phyloP scores from a whole-genome alignment of 371 early-diverging fungal species.

The Mortierella sp. region DNA sequence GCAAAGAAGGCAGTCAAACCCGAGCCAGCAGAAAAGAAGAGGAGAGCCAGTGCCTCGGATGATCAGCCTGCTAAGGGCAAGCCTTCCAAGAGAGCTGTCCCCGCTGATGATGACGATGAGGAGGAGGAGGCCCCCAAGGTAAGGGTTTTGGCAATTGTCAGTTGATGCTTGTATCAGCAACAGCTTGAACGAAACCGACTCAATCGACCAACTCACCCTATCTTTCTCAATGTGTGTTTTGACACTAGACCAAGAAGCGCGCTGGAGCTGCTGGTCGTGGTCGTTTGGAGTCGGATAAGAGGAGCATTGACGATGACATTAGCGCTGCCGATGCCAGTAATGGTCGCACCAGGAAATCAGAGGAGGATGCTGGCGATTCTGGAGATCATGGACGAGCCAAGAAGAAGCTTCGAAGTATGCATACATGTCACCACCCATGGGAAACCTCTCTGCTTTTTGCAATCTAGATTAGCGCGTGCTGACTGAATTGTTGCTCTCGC shows the following conservation, averaged over 20 bases:
- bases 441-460: not conserved
- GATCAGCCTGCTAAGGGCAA: constrained; percentile 36
- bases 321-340: constrained; percentile 21
- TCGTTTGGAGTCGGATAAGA: constrained; percentile 44
- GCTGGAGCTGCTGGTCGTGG: constrained; percentile 21
- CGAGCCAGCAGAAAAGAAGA: constrained; percentile 47
- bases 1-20: constrained; percentile 30
- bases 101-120: constrained; percentile 30
- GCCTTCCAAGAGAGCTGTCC: constrained; percentile 31
- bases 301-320: constrained; percentile 48
- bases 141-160: not conserved
- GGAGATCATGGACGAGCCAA: constrained; percentile 44
- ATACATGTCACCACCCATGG: not conserved
- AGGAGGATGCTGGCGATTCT: constrained; percentile 48
- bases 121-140: constrained; percentile 42
- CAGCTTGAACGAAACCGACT: not conserved
- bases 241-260: constrained; percentile 37
- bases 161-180: not conserved
- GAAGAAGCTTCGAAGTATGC: constrained; percentile 52
- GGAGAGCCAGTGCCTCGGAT: constrained; percentile 33
- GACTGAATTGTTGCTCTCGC: not conserved
- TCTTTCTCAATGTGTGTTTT: not conserved
- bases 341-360: constrained; percentile 43
- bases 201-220: too few relatives aligned
- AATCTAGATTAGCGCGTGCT: not conserved